Conservation (phyloP, 352 stramenopile genomes). For the Globisporangium yorkense region DNA sequence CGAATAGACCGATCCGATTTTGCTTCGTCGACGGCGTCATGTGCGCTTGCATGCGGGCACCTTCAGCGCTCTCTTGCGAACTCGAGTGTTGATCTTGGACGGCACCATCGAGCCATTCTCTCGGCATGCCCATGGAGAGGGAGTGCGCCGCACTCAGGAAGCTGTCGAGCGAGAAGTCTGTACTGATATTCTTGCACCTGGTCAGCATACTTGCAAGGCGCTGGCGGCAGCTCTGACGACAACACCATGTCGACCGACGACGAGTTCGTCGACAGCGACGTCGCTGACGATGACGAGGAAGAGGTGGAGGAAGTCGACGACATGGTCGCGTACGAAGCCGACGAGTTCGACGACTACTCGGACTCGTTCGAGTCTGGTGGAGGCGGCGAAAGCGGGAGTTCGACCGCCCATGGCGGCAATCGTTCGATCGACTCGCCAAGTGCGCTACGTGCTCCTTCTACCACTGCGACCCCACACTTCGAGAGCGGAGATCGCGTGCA, state of each 20-base stretch:
- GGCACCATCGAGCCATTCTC: too few species aligned
- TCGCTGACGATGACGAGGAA: not conserved
- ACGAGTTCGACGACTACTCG: conserved; percentile 48
- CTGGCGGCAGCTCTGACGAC: not conserved
- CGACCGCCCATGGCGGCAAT: conserved; percentile 7
- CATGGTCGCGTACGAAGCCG: conserved; percentile 24
- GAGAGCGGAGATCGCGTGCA: conserved; percentile 27
- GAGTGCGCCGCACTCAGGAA: too few species aligned
- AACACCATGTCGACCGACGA: conserved; percentile 3
- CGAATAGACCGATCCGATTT: conserved; percentile 1
- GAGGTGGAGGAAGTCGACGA: not conserved
- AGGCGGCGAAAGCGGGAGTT: not conserved
- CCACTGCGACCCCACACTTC: not conserved
- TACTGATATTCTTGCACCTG: too few species aligned
- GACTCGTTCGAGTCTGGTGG: conserved; percentile 32
- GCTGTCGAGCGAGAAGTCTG: too few species aligned
- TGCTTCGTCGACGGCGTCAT: too few species aligned
- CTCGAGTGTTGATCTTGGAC: too few species aligned
- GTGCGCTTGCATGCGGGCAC: too few species aligned
- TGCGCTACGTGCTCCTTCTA: not conserved
- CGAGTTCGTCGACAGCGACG: conserved; percentile 3
- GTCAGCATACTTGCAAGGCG: not conserved
- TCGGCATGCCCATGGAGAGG: too few species aligned
- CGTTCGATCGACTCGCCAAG: not conserved
- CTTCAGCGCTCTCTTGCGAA: too few species aligned